Evolutionary conservation across 129 eudicot species (phyloP), one percentile per base, ranked within the genome.

Genomic region (Glebionis coronaria): DNA sequence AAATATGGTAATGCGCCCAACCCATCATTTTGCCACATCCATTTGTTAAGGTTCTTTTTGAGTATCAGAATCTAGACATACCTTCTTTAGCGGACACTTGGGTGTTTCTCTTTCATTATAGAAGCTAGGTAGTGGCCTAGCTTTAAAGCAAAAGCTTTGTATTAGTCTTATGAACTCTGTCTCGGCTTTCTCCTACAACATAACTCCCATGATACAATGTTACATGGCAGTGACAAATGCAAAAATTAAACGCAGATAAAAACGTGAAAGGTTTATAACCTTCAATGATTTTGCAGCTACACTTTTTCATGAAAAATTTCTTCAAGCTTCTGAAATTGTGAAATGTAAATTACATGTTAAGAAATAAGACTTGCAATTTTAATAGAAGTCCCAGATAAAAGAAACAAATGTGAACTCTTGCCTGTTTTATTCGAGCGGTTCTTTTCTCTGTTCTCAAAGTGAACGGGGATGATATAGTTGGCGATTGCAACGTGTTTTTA

Each of bases 341-440:
- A 55, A 40, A 54, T 40, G 27, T 12, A 31, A 67, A 38, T 49
- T 29, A n/a, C 19, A 51, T 16, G 55, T 47, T 38, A 51, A 70
- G 60, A 64, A 65, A 56, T 23, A 35, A 0, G 44, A 53, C 21
- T 9, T 38, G n/a, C n/a, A n/a, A n/a, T 63, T 54, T 44, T 2
- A 57, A 7, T 23, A 29, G 14, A 63, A 44, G 29, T 25, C 20
- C 59, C 4, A 54, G 44, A 56, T 20, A 6, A 40, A 42, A 45
- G 40, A 66, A 46, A 20, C 38, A 11, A 15, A 25, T 23, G 53
- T 12, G 42, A 45, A 19, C 12, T 38, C 73, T 75, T 78, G 79
- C 98, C 95, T 91, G 96, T 72, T 91, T 91, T 78, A n/a, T 83
- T 68, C 82, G 80, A 18, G 88, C 85, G 25, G 98, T 94, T 79